Percentiles rank a stretch among this genome's conserved stretches.
Conservation (phyloP, 202 grass and related monocot species). For the Carex sylvatica region DNA sequence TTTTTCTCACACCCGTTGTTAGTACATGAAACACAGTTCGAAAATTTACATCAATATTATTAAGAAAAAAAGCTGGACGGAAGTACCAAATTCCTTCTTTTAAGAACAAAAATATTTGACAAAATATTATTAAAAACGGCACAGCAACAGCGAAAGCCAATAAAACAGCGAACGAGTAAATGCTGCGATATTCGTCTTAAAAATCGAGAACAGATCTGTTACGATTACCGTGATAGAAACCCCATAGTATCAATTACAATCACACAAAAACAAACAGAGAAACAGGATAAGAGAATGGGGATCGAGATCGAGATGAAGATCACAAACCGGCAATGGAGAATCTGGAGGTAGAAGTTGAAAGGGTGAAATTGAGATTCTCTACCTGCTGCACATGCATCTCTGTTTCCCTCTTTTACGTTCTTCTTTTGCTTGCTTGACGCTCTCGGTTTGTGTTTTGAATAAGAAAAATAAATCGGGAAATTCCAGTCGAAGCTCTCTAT, state of each 20-base stretch:
- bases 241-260: background rate
- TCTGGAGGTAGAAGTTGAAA: constrained; percentile 1
- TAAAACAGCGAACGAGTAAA: background rate
- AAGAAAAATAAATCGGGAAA: constrained; percentile 6
- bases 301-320: constrained; percentile 22
- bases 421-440: background rate
- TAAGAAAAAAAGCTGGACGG: background rate
- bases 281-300: background rate
- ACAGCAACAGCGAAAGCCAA: background rate
- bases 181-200: constrained; percentile 6
- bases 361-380: background rate
- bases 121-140: background rate
- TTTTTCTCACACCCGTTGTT: background rate
- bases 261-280: background rate
- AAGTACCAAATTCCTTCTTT: background rate
- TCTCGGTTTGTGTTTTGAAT: background rate
- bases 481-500: background rate
- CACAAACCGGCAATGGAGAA: background rate
- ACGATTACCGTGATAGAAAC: constrained; percentile 16
- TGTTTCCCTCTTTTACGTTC: constrained; percentile 5
- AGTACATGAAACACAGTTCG: background rate
- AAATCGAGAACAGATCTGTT: constrained; percentile 12
- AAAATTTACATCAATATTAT: background rate
- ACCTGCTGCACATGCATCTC: background rate
- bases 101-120: background rate